phyloP scores from a whole-genome alignment of 257 asterid species.

The Fraxinus cuspidata region DNA sequence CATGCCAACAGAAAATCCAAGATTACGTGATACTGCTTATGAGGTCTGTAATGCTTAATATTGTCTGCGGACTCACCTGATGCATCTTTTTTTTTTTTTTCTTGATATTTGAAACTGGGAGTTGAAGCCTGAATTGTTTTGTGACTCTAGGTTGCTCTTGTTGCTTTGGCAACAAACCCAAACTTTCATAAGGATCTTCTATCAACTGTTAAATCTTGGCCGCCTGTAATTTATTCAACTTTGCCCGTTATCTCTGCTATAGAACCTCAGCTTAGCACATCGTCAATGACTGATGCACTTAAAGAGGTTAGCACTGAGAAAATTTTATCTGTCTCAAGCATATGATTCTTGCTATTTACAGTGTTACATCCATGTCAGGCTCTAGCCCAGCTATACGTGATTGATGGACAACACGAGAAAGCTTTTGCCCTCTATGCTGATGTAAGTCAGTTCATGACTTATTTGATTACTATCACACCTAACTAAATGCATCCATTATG shows the following conservation, averaged over 20 bases:
- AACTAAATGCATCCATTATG: conserved; percentile 17
- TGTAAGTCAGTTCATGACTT: conserved; percentile 46
- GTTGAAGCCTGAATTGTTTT: conserved; percentile 24
- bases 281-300: conserved; percentile 78
- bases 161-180: conserved; percentile 87
- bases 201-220: conserved; percentile 88
- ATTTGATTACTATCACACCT: background rate
- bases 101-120: conserved; percentile 14
- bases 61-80: conserved; percentile 6
- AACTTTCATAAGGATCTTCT: conserved; percentile 90
- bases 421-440: conserved; percentile 93
- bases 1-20: conserved; percentile 94
- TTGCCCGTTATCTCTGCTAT: conserved; percentile 85
- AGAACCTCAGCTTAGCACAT: conserved; percentile 89
- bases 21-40: conserved; percentile 94
- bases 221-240: conserved; percentile 75
- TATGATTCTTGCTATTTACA: conserved; percentile 15
- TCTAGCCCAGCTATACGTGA: conserved; percentile 82
- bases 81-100: background rate
- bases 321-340: conserved; percentile 15
- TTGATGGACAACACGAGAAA: conserved; percentile 85
- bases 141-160: conserved; percentile 80
- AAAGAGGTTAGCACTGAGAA: conserved; percentile 64
- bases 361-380: conserved; percentile 54
- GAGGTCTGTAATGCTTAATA: conserved; percentile 61